Conservation (phyloP, 2,329 filamentous ascomycete species). For the Cladobotryum mycophilum region DNA sequence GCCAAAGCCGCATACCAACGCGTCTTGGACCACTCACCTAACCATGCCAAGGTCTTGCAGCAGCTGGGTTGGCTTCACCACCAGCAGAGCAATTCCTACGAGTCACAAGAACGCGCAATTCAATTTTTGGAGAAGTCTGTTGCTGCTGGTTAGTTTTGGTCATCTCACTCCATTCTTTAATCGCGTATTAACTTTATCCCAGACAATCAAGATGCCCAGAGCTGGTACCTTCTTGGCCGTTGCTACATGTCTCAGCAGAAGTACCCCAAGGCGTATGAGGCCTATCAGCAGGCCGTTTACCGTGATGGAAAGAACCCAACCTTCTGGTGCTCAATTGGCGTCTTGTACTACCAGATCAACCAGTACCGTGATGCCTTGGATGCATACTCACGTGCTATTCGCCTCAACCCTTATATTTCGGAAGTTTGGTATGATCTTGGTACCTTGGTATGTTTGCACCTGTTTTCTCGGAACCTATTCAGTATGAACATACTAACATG, state of each 20-base stretch:
- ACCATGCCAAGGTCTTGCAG: conserved; percentile 95
- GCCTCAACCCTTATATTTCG: conserved; percentile 94
- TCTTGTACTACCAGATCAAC: conserved; percentile 99
- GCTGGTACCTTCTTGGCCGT: conserved; percentile 94
- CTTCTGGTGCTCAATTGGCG: conserved; percentile 99
- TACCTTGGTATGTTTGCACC: conserved; percentile 65
- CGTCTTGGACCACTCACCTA: conserved; percentile 88
- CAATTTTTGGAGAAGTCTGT: conserved; percentile 97
- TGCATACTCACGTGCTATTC: conserved; percentile 93
- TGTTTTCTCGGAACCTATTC: neutral
- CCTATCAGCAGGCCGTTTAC: conserved; percentile 97
- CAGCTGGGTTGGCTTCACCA: conserved; percentile 97
- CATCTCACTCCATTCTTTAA: neutral
- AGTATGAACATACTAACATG: conserved; percentile 23
- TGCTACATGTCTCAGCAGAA: conserved; percentile 99
- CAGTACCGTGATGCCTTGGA: conserved; percentile 97
- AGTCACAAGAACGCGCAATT: conserved; percentile 91
- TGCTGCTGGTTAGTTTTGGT: conserved; percentile 64
- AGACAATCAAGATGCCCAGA: conserved; percentile 95
- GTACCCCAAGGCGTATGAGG: conserved; percentile 96
- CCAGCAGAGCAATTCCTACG: conserved; percentile 86
- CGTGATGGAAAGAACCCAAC: conserved; percentile 95
- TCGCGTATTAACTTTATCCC: conserved; percentile 9
- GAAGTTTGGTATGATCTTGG: conserved; percentile 99
- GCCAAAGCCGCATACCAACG: conserved; percentile 89